phyloP scores from a whole-genome alignment of 1,284 basidiomycete species.

The Ustilago lituana region DNA sequence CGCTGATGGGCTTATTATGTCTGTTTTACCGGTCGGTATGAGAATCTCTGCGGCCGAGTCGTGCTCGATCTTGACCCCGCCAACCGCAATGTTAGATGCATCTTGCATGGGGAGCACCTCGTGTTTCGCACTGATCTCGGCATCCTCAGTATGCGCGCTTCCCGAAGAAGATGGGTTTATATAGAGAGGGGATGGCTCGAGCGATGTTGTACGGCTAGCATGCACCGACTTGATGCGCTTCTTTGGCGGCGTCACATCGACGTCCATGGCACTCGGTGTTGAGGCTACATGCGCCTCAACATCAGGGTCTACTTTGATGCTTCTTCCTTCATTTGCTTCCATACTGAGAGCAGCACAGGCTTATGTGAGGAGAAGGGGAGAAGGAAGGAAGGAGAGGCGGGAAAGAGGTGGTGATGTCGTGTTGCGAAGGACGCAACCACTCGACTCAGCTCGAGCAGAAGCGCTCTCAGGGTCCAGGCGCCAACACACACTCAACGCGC shows the following conservation, averaged over 20 bases:
- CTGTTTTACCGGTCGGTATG: too few species aligned
- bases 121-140: too few species aligned
- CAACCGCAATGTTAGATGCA: too few species aligned
- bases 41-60: too few species aligned
- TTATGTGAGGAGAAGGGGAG: background rate
- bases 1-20: background rate
- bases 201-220: slow-evolving; percentile 1
- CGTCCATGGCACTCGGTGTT: slow-evolving; percentile 7
- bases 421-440: background rate
- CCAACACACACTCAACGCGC: slow-evolving; percentile 17
- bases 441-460: too few species aligned
- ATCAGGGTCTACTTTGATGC: background rate
- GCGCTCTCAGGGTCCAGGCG: slow-evolving; percentile 36
- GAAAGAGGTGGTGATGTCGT: slow-evolving; percentile 2
- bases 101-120: too few species aligned
- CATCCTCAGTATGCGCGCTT: too few species aligned
- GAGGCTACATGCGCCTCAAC: background rate
- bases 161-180: too few species aligned
- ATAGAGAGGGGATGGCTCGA: background rate
- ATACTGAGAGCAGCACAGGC: background rate
- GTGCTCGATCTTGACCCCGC: too few species aligned
- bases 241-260: slow-evolving; percentile 19
- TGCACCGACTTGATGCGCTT: slow-evolving; percentile 29
- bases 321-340: background rate
- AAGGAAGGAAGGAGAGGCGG: too few species aligned